phyloP scores from a whole-genome alignment of 139 green algal genomes.

The Pycnococcus provasolii region DNA sequence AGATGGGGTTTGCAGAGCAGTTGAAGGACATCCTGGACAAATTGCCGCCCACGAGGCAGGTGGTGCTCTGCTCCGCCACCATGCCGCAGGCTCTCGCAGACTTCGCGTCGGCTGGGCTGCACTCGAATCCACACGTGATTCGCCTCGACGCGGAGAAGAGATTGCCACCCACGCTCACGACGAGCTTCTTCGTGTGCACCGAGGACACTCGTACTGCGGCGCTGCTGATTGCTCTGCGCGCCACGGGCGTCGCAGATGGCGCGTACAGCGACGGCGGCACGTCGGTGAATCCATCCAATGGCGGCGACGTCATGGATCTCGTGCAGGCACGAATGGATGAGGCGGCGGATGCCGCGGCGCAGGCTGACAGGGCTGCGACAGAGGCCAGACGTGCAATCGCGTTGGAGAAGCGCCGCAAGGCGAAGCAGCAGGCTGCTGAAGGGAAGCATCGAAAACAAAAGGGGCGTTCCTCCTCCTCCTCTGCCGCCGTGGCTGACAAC shows the following conservation, averaged over 20 bases:
- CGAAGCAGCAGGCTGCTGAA: slow-evolving; percentile 55
- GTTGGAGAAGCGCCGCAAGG: slow-evolving; percentile 47
- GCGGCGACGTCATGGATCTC: too few relatives aligned
- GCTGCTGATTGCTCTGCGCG: too few relatives aligned
- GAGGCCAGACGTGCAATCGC: too few relatives aligned
- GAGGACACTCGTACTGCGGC: too few relatives aligned
- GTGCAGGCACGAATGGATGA: too few relatives aligned
- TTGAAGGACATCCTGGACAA: slow-evolving; percentile 59
- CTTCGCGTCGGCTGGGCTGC: slow-evolving; percentile 77
- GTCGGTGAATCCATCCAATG: too few relatives aligned
- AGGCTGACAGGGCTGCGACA: background rate
- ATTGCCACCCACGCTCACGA: slow-evolving; percentile 67
- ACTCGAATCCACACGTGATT: slow-evolving; percentile 66
- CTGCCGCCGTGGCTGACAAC: slow-evolving; percentile 1
- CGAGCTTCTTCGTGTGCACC: slow-evolving; percentile 44
- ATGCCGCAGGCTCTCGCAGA: slow-evolving; percentile 80
- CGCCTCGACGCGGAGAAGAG: slow-evolving; percentile 82
- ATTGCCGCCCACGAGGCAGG: slow-evolving; percentile 48
- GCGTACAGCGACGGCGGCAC: too few relatives aligned
- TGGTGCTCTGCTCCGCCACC: slow-evolving; percentile 90
- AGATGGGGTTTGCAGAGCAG: slow-evolving; percentile 94
- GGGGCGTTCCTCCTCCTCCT: background rate
- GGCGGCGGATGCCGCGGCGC: slow-evolving; percentile 27
- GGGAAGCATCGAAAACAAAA: background rate
- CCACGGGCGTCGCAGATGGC: too few relatives aligned